These are phyloP conservation scores for Jacaranda copaia DNA, from an alignment of 257 asterid species.

Conservation along the genomic window DNA sequence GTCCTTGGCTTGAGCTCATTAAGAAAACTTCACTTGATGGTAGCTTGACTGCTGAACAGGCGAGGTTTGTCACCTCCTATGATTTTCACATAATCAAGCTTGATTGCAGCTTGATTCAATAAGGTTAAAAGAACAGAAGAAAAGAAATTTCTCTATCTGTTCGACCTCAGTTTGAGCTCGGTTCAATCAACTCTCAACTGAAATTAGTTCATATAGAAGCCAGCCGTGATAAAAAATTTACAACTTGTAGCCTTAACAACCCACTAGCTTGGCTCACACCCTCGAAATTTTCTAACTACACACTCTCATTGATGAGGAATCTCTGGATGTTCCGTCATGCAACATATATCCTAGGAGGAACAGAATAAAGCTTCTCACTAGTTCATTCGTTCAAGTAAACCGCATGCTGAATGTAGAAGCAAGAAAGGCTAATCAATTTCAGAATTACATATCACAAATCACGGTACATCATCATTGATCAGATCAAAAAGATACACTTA, in stretches of 20 bases:
- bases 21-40: neutral
- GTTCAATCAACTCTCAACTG: neutral
- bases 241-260: neutral
- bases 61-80: neutral
- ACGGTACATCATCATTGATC: neutral
- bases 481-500: neutral
- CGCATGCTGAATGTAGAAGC: neutral
- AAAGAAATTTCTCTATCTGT: too few relatives aligned
- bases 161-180: too few relatives aligned
- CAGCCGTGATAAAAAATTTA: neutral
- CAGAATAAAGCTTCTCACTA: too few relatives aligned
- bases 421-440: conserved; percentile 12
- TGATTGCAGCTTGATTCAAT: too few relatives aligned
- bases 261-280: neutral
- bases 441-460: neutral
- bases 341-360: neutral
- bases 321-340: neutral
- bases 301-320: neutral
- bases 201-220: neutral
- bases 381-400: too few relatives aligned
- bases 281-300: neutral
- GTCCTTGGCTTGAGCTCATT: neutral
- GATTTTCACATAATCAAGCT: too few relatives aligned
- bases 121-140: too few relatives aligned
- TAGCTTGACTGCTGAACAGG: neutral